Evolutionary conservation across 2,329 filamentous ascomycete species (phyloP).

Genomic region (Geosmithia putterillii): DNA sequence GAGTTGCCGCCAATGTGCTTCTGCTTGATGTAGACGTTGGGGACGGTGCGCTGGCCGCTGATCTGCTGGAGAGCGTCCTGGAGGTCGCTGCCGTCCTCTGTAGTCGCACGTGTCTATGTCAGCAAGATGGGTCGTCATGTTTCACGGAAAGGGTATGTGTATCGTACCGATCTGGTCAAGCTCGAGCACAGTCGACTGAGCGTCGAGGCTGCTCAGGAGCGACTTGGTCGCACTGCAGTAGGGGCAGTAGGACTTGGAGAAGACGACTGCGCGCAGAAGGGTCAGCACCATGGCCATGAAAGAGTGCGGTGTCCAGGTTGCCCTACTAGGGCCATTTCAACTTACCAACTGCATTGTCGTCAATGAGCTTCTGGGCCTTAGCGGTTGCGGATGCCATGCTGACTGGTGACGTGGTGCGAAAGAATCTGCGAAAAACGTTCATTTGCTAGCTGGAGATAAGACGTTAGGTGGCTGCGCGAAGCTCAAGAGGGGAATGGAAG

Average conservation of each 20-base stretch:
- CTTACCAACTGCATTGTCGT: slow-evolving; percentile 76
- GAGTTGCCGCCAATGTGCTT: slow-evolving; percentile 97
- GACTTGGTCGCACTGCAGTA: slow-evolving; percentile 77
- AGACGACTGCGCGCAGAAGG: slow-evolving; percentile 52
- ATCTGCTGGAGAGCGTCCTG: slow-evolving; percentile 75
- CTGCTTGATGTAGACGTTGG: slow-evolving; percentile 86
- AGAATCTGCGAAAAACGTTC: slow-evolving; percentile 1
- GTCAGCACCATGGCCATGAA: slow-evolving; percentile 1
- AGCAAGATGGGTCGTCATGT: background rate
- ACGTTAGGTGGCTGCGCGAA: background rate
- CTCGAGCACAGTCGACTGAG: slow-evolving; percentile 67
- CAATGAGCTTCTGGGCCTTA: slow-evolving; percentile 58
- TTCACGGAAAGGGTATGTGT: background rate
- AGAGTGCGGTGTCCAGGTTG: background rate
- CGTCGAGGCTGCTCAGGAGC: slow-evolving; percentile 55
- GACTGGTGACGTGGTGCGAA: slow-evolving; percentile 1
- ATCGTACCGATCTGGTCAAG: slow-evolving; percentile 71
- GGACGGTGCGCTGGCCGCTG: slow-evolving; percentile 76
- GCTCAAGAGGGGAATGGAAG: background rate
- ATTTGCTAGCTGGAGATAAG: background rate
- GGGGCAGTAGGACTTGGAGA: slow-evolving; percentile 94
- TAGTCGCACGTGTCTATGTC: background rate
- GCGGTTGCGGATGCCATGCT: background rate
- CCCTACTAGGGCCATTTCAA: slow-evolving; percentile 1
- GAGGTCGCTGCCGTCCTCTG: slow-evolving; percentile 72